These are phyloP conservation scores for Boletus tylopilopsis DNA, from an alignment of 768 basidiomycete genomes.

Conservation along the genomic window DNA sequence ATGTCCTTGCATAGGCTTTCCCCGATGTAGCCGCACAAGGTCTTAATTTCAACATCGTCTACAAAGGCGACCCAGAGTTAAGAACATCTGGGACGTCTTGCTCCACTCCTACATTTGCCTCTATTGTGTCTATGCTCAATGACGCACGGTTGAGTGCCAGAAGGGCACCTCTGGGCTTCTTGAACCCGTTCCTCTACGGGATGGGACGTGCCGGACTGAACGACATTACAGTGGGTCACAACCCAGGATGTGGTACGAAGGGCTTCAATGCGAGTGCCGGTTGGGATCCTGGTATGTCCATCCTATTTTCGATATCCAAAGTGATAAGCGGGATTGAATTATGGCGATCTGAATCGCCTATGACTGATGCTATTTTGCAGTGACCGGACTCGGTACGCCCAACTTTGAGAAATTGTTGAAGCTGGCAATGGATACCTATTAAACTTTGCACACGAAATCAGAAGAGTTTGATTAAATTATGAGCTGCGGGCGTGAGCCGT, in stretches of 20 bases:
- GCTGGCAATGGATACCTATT: constrained; percentile 28
- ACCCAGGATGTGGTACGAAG: constrained; percentile 56
- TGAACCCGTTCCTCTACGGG: constrained; percentile 60
- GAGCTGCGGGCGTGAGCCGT: no score
- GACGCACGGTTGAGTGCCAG: constrained; percentile 50
- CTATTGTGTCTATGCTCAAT: constrained; percentile 61
- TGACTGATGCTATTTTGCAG: constrained; percentile 21
- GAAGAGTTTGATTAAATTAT: no score
- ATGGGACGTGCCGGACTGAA: constrained; percentile 37
- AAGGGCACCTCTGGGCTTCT: constrained; percentile 52
- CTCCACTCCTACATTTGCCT: constrained; percentile 60
- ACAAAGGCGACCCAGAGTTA: constrained; percentile 37
- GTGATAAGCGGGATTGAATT: neutral
- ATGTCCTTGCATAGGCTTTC: constrained; percentile 34
- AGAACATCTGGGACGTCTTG: constrained; percentile 58
- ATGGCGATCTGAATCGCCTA: neutral
- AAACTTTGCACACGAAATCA: neutral
- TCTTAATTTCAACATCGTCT: constrained; percentile 44
- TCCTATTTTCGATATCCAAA: no score
- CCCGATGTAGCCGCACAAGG: constrained; percentile 69
- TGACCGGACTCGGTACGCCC: constrained; percentile 55
- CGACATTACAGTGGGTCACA: constrained; percentile 56
- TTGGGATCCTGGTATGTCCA: constrained; percentile 54
- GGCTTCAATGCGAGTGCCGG: constrained; percentile 60
- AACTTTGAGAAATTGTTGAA: constrained; percentile 45